A percentile compares a stretch with the other conserved stretches of the same genome.
Evolutionary conservation across 2,329 filamentous ascomycete species (phyloP).

Genomic region (Sporothrix mexicana): DNA sequence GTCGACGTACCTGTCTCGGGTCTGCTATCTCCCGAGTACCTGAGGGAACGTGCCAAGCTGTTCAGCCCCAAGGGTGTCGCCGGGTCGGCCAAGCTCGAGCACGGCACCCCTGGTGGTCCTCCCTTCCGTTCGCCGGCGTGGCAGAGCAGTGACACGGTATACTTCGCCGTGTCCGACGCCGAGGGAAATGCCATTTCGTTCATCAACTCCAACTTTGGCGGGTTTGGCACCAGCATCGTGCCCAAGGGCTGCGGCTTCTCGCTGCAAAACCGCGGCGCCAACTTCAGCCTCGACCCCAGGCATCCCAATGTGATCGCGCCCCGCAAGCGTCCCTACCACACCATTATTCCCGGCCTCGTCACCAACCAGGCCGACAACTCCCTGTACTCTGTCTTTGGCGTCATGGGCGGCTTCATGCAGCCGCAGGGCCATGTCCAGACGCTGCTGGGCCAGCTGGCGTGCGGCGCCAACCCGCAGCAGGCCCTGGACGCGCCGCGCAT

Average conservation of each 20-base stretch:
- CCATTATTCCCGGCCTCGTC: slow-evolving; percentile 91
- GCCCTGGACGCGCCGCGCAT: slow-evolving; percentile 91
- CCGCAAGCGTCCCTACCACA: slow-evolving; percentile 91
- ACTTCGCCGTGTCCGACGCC: slow-evolving; percentile 83
- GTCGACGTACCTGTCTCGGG: slow-evolving; percentile 70
- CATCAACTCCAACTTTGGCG: slow-evolving; percentile 93
- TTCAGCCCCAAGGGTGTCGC: slow-evolving; percentile 56
- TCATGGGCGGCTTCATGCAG: slow-evolving; percentile 99
- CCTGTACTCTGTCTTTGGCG: slow-evolving; percentile 86
- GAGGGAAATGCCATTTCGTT: slow-evolving; percentile 91
- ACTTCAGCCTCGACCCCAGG: slow-evolving; percentile 72
- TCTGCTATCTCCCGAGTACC: slow-evolving; percentile 75
- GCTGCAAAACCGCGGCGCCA: slow-evolving; percentile 85
- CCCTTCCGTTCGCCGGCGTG: slow-evolving; percentile 70
- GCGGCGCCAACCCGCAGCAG: slow-evolving; percentile 80
- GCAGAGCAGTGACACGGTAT: slow-evolving; percentile 88
- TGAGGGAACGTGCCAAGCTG: slow-evolving; percentile 69
- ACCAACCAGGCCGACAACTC: slow-evolving; percentile 76
- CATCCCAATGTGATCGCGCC: slow-evolving; percentile 85
- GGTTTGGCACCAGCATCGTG: slow-evolving; percentile 87
- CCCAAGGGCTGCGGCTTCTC: slow-evolving; percentile 88
- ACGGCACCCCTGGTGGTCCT: slow-evolving; percentile 59
- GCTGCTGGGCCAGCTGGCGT: slow-evolving; percentile 84
- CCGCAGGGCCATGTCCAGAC: slow-evolving; percentile 96
- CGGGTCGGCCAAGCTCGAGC: slow-evolving; percentile 66